phyloP scores from a whole-genome alignment of 2,329 filamentous ascomycete species.

The Curvularia verruculosa region DNA sequence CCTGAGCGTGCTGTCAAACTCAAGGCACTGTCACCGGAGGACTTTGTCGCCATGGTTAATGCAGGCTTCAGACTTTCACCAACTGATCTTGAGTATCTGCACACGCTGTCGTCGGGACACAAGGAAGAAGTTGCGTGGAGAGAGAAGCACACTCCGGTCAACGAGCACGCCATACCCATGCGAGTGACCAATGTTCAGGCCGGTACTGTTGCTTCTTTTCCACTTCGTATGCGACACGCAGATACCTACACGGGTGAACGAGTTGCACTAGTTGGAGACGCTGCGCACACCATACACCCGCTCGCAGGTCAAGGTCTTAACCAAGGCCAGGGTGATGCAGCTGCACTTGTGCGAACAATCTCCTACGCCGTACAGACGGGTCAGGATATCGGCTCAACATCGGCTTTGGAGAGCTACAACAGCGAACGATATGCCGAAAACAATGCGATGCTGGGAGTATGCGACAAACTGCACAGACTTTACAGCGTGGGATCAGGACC shows the following conservation, averaged over 20 bases:
- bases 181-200: constrained; percentile 73
- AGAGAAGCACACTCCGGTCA: constrained; percentile 68
- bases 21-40: constrained; percentile 72
- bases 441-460: constrained; percentile 75
- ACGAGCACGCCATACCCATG: constrained; percentile 63
- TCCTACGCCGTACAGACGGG: constrained; percentile 79
- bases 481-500: constrained; percentile 83
- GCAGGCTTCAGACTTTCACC: constrained; percentile 84
- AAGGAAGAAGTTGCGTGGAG: constrained; percentile 86
- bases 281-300: constrained; percentile 93
- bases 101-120: constrained; percentile 61
- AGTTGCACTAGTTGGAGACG: constrained; percentile 90
- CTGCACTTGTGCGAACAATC: constrained; percentile 76
- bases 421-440: constrained; percentile 83
- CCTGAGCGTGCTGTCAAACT: constrained; percentile 77
- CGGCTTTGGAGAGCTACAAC: constrained; percentile 82
- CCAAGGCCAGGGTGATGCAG: constrained; percentile 87
- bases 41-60: constrained; percentile 89
- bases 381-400: constrained; percentile 80
- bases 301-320: constrained; percentile 95
- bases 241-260: constrained; percentile 90
- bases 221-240: constrained; percentile 89
- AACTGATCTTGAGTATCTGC: constrained; percentile 83
- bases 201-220: constrained; percentile 85
- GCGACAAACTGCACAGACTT: constrained; percentile 90